These are phyloP conservation scores for Cystobasidium onofrii DNA, from an alignment of 768 basidiomycete species.

Conservation along the genomic window DNA sequence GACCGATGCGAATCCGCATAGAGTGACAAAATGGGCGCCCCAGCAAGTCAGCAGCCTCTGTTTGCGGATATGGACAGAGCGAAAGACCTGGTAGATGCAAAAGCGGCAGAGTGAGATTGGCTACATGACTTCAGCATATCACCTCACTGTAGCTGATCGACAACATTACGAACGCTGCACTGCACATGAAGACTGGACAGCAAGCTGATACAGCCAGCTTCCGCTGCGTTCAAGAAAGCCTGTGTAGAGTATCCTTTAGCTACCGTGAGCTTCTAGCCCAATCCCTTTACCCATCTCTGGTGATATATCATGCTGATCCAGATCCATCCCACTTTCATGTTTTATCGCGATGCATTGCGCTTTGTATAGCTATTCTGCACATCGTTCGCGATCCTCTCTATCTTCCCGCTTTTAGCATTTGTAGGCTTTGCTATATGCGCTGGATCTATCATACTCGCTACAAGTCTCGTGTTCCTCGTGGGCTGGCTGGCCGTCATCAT, in stretches of 20 bases:
- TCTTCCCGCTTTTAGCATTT: conserved; percentile 22
- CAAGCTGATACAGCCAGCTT: neutral
- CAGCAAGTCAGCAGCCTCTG: neutral
- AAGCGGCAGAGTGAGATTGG: neutral
- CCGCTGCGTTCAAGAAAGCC: neutral
- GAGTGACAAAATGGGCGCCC: neutral
- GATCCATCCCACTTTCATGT: neutral
- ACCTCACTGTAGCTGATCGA: neutral
- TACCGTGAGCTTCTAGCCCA: neutral
- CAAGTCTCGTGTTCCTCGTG: neutral
- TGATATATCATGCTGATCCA: neutral
- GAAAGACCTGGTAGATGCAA: neutral
- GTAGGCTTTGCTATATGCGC: conserved; percentile 19
- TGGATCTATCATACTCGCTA: conserved; percentile 20
- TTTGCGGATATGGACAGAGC: neutral
- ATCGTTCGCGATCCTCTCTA: neutral
- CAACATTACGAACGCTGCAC: too few relatives aligned
- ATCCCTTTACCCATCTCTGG: neutral
- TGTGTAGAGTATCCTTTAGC: neutral
- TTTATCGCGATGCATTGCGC: neutral
- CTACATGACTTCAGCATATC: neutral
- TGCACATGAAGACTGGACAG: neutral
- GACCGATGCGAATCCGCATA: neutral
- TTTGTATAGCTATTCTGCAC: conserved; percentile 4
- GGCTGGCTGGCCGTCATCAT: conserved; percentile 15